Base-by-base conservation (phyloP, 352 stramenopile species). In the Paralagenidium karlingii region DNA sequence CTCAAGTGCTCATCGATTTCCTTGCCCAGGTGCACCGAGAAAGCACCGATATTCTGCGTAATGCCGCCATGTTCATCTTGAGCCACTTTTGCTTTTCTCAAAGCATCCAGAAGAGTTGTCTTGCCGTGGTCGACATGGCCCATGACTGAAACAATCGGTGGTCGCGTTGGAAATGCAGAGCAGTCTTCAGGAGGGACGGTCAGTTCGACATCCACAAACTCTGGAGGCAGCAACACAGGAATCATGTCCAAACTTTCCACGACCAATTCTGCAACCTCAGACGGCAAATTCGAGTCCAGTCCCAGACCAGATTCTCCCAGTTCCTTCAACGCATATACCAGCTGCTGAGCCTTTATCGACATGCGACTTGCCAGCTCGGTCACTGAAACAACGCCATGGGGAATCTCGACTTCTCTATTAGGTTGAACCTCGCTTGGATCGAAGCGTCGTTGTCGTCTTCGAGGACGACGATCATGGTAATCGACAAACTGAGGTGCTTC, bases 51-150 rank as follows among this genome's bases (percentile, higher is more conserved):
- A 34, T 77, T 76, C 70, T 99, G 97, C 12, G 97, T 99, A 58
- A 99, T 99, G 43, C 96, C 96, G n/a, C 96, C 96, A 3, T 90
- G 83, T 57, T 99, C 97, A 11, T 77, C 79, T 3, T 71, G 74
- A 1, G 93, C 96, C 12, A 99, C 90, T 36, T 85, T 87, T 5
- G 75, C 82, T 41, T 75, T 96, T 69, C 68, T 81, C 40, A 85
- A 77, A 11, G 81, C 73, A 52, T 99, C 97, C 2, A 99, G 71
- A 24, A 99, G 64, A 18, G 94, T 98, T 3, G 97, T 99, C 63
- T 99, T 99, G 49, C 97, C 97, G 63, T 99, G 97, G 61, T 99
- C 97, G 24, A 99, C 97, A 58, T 99, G 97, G 8, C 97, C 97
- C 96, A 99, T 99, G 28, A 99, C 96, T 16, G 94, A 98, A 19